Conservation (phyloP, 257 asterid species). For the Primulina eburnea region DNA sequence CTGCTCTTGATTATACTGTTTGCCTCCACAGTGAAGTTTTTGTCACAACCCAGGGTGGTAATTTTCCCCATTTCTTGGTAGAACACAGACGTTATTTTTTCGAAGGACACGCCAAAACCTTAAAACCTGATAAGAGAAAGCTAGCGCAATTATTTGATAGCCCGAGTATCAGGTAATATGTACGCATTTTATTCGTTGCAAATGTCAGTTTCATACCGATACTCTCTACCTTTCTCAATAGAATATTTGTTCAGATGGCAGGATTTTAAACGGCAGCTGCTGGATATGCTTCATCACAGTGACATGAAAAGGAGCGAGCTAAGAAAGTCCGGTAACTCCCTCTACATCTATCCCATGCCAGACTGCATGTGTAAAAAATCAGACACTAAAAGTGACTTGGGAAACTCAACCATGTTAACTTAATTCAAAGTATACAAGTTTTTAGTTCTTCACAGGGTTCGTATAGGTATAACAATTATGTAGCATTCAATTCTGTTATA, state of each 20-base stretch:
- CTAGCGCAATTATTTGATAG: slow-evolving; percentile 74
- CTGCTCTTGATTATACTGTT: slow-evolving; percentile 96
- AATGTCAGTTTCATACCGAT: neutral
- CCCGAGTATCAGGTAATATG: slow-evolving; percentile 66
- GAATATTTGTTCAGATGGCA: slow-evolving; percentile 57
- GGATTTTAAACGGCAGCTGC: slow-evolving; percentile 67
- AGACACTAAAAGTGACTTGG: slow-evolving; percentile 33
- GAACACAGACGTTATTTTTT: slow-evolving; percentile 90
- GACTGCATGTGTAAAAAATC: slow-evolving; percentile 88
- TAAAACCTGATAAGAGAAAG: slow-evolving; percentile 93
- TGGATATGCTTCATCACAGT: slow-evolving; percentile 82
- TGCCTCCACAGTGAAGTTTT: slow-evolving; percentile 96
- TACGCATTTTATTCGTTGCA: neutral
- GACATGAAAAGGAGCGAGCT: slow-evolving; percentile 75
- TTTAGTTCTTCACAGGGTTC: slow-evolving; percentile 20
- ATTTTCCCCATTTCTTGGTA: slow-evolving; percentile 95
- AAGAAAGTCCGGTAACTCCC: slow-evolving; percentile 71
- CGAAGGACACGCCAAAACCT: slow-evolving; percentile 84
- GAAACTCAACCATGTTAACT: slow-evolving; percentile 43
- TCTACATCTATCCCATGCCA: slow-evolving; percentile 87
- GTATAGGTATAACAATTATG: slow-evolving; percentile 23
- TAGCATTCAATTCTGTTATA: slow-evolving; percentile 23
- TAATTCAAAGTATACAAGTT: slow-evolving; percentile 24
- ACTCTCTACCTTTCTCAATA: neutral
- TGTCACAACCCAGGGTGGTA: slow-evolving; percentile 94